phyloP scores from a whole-genome alignment of 805 yeast species.

The Lachancea lanzarotensis region DNA sequence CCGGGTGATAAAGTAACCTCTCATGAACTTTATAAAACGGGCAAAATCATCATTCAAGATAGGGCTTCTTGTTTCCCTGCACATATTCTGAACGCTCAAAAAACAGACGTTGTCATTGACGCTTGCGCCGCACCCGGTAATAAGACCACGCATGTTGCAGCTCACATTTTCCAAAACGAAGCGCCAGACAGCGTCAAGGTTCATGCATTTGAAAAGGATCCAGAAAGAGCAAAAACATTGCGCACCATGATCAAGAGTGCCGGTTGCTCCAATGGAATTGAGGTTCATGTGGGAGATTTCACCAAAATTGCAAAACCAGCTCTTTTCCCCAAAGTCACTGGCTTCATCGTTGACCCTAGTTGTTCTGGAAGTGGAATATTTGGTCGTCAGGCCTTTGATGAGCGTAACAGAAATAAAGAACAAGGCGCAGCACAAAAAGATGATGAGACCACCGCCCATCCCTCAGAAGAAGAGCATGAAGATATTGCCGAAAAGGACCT shows the following conservation, averaged over 20 bases:
- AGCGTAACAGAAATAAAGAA: conserved; percentile 27
- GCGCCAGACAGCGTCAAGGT: conserved; percentile 32
- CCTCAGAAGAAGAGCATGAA: conserved; percentile 15
- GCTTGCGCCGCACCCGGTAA: conserved; percentile 99
- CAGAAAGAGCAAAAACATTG: conserved; percentile 60
- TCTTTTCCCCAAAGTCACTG: conserved; percentile 61
- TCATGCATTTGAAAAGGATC: conserved; percentile 84
- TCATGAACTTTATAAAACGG: conserved; percentile 62
- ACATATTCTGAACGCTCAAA: conserved; percentile 57
- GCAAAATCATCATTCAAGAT: conserved; percentile 86
- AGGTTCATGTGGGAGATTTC: conserved; percentile 48
- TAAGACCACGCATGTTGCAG: conserved; percentile 89
- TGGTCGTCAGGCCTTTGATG: conserved; percentile 68
- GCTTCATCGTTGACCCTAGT: conserved; percentile 89
- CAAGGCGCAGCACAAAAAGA: conserved; percentile 6
- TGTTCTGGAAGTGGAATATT: conserved; percentile 98
- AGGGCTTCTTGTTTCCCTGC: conserved; percentile 97
- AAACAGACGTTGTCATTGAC: conserved; percentile 68
- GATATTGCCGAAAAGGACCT: conserved; percentile 39
- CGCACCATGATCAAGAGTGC: conserved; percentile 76
- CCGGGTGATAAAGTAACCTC: conserved; percentile 66
- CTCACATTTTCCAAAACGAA: conserved; percentile 31
- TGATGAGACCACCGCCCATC: conserved; percentile 7
- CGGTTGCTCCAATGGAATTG: conserved; percentile 42
- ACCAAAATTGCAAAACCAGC: conserved; percentile 37